These are phyloP conservation scores for Aethionema arabicum DNA, from an alignment of 345 rosid species.

Conservation along the genomic window DNA sequence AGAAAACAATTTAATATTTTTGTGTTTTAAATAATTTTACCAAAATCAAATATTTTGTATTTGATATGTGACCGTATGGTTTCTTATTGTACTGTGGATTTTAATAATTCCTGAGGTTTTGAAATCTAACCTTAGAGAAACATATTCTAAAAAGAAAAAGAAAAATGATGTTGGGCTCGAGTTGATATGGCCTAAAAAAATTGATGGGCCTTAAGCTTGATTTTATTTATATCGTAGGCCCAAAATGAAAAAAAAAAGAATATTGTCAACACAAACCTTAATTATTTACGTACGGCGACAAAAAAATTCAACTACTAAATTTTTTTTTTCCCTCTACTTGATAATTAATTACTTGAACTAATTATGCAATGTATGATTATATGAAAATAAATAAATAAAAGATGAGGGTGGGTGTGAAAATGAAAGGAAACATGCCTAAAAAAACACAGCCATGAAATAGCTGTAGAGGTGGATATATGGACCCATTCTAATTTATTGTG, in stretches of 20 bases:
- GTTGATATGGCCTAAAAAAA: not conserved
- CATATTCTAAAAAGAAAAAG: not conserved
- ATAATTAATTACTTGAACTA: not conserved
- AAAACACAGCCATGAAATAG: constrained; percentile 38
- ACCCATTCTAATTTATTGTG: constrained; percentile 33
- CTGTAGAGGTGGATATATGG: constrained; percentile 32
- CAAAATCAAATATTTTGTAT: no score
- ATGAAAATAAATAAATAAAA: not conserved
- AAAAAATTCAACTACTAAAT: no score
- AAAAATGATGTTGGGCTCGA: not conserved
- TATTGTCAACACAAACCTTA: no score
- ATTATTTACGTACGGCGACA: no score
- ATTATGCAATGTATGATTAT: not conserved
- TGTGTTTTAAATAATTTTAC: no score
- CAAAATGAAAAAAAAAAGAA: no score
- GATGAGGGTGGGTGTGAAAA: constrained; percentile 26
- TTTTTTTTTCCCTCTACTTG: not conserved
- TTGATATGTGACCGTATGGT: no score
- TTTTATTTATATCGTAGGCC: no score
- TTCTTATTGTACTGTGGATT: no score
- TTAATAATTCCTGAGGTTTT: no score
- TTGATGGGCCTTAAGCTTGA: not conserved
- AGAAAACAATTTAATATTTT: no score
- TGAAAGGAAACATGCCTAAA: constrained; percentile 30
- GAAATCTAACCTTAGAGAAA: no score